A percentile compares a stretch with the other conserved stretches of the same genome.
phyloP scores from a whole-genome alignment of 75 land plant genomes.

The Ceratopteris richardii region DNA sequence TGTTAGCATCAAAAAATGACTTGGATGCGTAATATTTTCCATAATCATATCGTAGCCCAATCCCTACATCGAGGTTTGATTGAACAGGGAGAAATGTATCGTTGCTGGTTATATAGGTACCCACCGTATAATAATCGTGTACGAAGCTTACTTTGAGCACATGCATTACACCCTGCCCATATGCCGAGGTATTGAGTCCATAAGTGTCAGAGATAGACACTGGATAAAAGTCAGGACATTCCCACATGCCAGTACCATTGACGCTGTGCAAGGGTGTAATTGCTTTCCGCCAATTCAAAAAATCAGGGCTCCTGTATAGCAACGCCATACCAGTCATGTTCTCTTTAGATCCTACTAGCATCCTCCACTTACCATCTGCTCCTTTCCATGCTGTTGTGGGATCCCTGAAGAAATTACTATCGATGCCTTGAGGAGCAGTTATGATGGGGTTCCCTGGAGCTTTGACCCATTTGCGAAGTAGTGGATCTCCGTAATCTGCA shows the following conservation, averaged over 20 bases:
- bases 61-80: constrained; percentile 19
- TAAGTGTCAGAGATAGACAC: constrained; percentile 2
- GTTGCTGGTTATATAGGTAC: constrained; percentile 26
- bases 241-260: constrained; percentile 31
- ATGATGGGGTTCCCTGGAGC: constrained; percentile 31
- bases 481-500: constrained; percentile 19
- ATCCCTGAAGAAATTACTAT: constrained; percentile 23
- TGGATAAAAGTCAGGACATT: constrained; percentile 41
- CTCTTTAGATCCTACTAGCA: constrained; percentile 16
- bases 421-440: constrained; percentile 8
- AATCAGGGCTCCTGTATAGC: constrained; percentile 24
- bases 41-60: constrained; percentile 32
- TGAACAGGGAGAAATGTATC: constrained; percentile 40
- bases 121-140: constrained; percentile 48
- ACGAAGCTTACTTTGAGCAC: constrained; percentile 56
- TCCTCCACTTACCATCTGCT: constrained; percentile 28
- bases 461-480: constrained; percentile 34
- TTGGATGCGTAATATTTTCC: constrained; percentile 48
- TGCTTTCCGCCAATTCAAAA: constrained; percentile 14
- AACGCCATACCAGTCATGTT: constrained; percentile 22
- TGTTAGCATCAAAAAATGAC: constrained; percentile 29
- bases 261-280: constrained; percentile 6
- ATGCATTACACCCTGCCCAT: constrained; percentile 38
- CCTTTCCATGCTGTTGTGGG: constrained; percentile 43
- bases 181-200: constrained; percentile 35